Base-by-base conservation (phyloP, 164 flowering plant genomes). In the Umbilicus rupestris region DNA sequence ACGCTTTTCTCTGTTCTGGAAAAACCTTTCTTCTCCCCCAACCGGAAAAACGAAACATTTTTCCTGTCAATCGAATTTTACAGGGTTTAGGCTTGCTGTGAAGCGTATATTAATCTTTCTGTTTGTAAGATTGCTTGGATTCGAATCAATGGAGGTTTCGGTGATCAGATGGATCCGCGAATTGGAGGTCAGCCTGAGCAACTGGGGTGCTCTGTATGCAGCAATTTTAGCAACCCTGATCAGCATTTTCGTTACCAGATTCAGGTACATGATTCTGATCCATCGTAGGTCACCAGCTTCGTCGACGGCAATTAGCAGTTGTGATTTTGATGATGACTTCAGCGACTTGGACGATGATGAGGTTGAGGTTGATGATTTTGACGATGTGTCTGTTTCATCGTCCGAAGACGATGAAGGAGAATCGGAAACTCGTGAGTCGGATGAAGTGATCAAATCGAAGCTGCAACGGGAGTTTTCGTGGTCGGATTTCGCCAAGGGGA, bases 131-230 rank as follows among this genome's bases (percentile, higher is more conserved):
- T 41, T 41, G 44, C 44, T 41, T 4, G 44, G 44, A 3, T 4
- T 41, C 44, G 44, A 41, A 3, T 41, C 44, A 33, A 86, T 88
- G 95, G 89, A 84, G 60, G 69, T 86, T 24, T 81, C 87, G 1
- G 82, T 84, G 3, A 68, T 86, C 28, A 73, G 73, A 58, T 73
- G 83, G 67, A 73, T 90, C 11, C 73, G 73, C 49, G 82, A 33
- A 2, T 79, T 86, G 50, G 86, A 90, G 57, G 79, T 80, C 7
- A 80, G 79, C 30, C 47, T 84, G 3, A 73, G 16, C 69, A 79
- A 76, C 65, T 78, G 80, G 81, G 74, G 81, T 1, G 84, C 84
- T 73, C 30, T 76, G 41, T 60, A 78, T 35, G 41, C 78, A 28
- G 81, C 79, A 14, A 8, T 77, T 1, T 10, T 78, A 8, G 82